Conservation (phyloP, 2,329 filamentous ascomycete genomes). For the Nemania sp. region DNA sequence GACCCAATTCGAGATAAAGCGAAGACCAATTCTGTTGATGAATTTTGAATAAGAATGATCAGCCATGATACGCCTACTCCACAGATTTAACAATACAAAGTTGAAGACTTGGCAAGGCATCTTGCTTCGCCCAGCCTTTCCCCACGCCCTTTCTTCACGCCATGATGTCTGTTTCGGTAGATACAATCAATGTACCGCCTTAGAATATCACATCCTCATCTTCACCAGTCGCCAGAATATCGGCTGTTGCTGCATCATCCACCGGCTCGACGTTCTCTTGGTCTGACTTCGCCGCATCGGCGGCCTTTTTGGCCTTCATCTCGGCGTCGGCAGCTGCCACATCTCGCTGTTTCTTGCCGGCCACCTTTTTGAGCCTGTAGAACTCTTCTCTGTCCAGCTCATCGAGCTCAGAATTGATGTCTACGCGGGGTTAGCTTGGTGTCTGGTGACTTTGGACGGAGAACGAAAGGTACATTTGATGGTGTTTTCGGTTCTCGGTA, state of each 20-base stretch:
- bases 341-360: slow-evolving; percentile 81
- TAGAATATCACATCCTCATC: slow-evolving; percentile 89
- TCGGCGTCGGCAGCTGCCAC: slow-evolving; percentile 73
- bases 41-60: slow-evolving; percentile 19
- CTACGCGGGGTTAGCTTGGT: slow-evolving; percentile 45
- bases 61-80: slow-evolving; percentile 23
- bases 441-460: neutral
- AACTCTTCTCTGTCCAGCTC: slow-evolving; percentile 98
- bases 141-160: neutral
- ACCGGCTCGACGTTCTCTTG: slow-evolving; percentile 46
- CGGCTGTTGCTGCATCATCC: slow-evolving; percentile 54
- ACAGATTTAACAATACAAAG: slow-evolving; percentile 25
- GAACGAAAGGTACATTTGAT: slow-evolving; percentile 77
- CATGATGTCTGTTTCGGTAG: neutral
- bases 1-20: neutral
- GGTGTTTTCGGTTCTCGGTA: slow-evolving; percentile 97
- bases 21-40: neutral
- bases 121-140: neutral
- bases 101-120: neutral
- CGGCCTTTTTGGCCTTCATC: slow-evolving; percentile 73
- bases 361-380: slow-evolving; percentile 94
- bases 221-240: slow-evolving; percentile 75
- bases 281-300: slow-evolving; percentile 42
- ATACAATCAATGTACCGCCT: neutral
- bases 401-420: slow-evolving; percentile 98